Evolutionary conservation across 1,284 basidiomycete species (phyloP), one percentile per base, ranked within the genome.

Genomic region (Sanghuangporus baumii): DNA sequence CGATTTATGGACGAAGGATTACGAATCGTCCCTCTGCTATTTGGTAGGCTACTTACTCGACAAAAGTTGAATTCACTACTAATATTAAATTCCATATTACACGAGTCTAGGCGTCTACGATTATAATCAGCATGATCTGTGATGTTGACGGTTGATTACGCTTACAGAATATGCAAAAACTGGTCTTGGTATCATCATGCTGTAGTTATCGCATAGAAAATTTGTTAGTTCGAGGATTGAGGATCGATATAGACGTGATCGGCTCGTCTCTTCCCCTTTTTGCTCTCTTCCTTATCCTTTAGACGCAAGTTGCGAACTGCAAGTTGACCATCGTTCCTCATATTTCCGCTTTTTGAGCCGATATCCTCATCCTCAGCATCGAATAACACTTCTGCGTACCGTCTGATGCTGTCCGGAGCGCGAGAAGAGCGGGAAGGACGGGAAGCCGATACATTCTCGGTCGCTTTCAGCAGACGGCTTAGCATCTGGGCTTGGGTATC

Each of bases 401-500:
- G 23, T 12, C 11, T 31, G 50, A 20, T n/a, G 18, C 16, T 9
- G 16, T 41, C 40, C 16, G 40, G 9, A 41, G 40, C 40, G n/a
- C n/a, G n/a, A n/a, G n/a, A n/a, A n/a, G n/a, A n/a, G 16, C 16
- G 40, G 23, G 23, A 26, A 41, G 40, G 5, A 20, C 50, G 50
- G n/a, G n/a, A 34, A 6, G 23, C 31, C 31, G 50, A 52, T 20
- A 31, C 2, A 12, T 18, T 8, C 8, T 52, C 50, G 50, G 23
- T 52, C 9, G 50, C 50, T 12, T 11, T 11, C 50, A 52, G 23
- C 9, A 61, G 41, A n/a, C 51, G 52, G n/a, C 57, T 47, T 16
- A 63, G 38, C 36, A 59, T 31, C 38, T 46, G 57, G 11, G 57
- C 56, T 40, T 63, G 61, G 11, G 57, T 23, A 26, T 63, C 61